phyloP scores from a whole-genome alignment of 2,329 filamentous ascomycete genomes.

The Bipolaris zeicola region DNA sequence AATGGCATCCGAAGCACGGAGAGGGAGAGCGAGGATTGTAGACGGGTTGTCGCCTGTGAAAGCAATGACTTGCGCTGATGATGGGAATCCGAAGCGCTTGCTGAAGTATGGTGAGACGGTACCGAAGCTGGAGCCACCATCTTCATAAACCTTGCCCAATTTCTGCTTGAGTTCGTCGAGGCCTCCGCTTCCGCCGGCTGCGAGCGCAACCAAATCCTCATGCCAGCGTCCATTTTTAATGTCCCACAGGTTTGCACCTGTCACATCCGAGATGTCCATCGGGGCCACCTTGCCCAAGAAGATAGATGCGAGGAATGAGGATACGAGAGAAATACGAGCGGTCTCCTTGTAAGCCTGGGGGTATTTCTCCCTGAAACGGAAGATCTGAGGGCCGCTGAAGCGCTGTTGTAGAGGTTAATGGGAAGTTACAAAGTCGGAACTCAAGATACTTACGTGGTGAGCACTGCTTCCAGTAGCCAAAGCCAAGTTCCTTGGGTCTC shows the following conservation, averaged over 20 bases:
- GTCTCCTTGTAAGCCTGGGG: conserved; percentile 82
- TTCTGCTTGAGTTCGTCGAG: conserved; percentile 72
- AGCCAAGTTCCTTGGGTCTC: conserved; percentile 71
- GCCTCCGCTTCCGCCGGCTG: conserved; percentile 65
- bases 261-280: conserved; percentile 92
- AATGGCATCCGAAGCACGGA: conserved; percentile 88
- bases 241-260: conserved; percentile 97
- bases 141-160: conserved; percentile 77
- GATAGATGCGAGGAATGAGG: conserved; percentile 90
- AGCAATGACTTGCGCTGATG: conserved; percentile 76
- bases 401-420: conserved; percentile 60
- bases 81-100: conserved; percentile 74
- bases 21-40: conserved; percentile 88
- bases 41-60: conserved; percentile 97
- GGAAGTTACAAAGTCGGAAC: neutral
- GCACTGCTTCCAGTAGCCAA: conserved; percentile 86
- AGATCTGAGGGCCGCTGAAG: conserved; percentile 96
- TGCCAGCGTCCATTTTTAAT: conserved; percentile 76
- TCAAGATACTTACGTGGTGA: conserved; percentile 74
- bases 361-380: conserved; percentile 80
- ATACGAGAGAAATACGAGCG: conserved; percentile 87
- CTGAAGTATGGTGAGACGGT: conserved; percentile 79
- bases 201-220: conserved; percentile 73
- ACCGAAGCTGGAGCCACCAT: conserved; percentile 81
- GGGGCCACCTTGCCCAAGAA: conserved; percentile 85